Percentiles rank a stretch among this genome's conserved stretches.
Evolutionary conservation across 2,329 filamentous ascomycete species (phyloP).

Genomic region (Stemphylium beticola): DNA sequence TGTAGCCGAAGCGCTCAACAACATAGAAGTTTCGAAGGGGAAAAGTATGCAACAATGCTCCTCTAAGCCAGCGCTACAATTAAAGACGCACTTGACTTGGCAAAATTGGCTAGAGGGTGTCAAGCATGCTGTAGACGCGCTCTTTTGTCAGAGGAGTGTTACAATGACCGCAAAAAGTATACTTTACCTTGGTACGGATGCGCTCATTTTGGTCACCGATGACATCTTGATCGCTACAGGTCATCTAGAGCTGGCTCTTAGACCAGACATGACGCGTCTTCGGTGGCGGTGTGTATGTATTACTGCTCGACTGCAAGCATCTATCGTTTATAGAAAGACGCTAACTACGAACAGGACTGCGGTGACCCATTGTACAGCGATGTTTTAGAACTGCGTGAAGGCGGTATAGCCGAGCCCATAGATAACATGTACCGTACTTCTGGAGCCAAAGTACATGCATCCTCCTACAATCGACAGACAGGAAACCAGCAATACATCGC

Average conservation of each 20-base stretch:
- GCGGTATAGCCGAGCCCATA: slow-evolving; percentile 16
- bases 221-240: slow-evolving; percentile 2
- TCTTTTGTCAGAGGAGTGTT: not conserved
- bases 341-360: slow-evolving; percentile 17
- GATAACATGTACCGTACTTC: slow-evolving; percentile 13
- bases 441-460: slow-evolving; percentile 1
- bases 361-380: slow-evolving; percentile 23
- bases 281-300: slow-evolving; percentile 32
- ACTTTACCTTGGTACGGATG: not conserved
- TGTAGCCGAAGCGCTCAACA: no score
- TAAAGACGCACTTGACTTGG: not conserved
- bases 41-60: not conserved
- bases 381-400: slow-evolving; percentile 14
- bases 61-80: not conserved
- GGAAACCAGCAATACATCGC: slow-evolving; percentile 11
- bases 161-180: not conserved
- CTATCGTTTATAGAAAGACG: not conserved
- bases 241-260: slow-evolving; percentile 10
- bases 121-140: not conserved
- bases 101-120: not conserved
- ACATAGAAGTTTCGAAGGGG: not conserved
- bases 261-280: slow-evolving; percentile 9
- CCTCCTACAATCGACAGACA: not conserved
- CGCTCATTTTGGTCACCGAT: not conserved
- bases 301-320: not conserved